Base-by-base conservation (phyloP, 2,329 filamentous ascomycete genomes). In the Pochonia chlamydosporia region DNA sequence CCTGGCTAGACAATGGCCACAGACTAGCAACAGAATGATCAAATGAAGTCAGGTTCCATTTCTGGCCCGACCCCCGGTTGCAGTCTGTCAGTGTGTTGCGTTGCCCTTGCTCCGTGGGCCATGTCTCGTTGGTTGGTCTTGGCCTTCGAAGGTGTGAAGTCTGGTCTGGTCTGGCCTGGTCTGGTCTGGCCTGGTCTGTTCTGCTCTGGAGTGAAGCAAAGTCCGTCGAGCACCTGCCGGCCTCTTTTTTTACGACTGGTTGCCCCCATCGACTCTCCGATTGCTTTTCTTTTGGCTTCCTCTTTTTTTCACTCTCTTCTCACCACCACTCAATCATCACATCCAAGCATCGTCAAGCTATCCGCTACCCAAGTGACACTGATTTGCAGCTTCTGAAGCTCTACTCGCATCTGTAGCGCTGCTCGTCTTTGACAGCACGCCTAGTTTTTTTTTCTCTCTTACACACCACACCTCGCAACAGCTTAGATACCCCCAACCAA, bases 291-390 rank as follows among this genome's bases (percentile, higher is more conserved):
- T 24, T 42, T 33, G 21, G 39, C 23, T 35, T 26, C 31, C 45
- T 43, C 20, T 46, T 43, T 36, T 46, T 21, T 28, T 42, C 26
- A 48, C 30, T 40, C 31, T 40, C 42, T 36, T 42, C 26, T 40
- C 40, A 39, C 16, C 44, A 44, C 40, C 41, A 31, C 47, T 31
- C 30, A 49, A 49, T 43, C 42, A 51, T 49, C 42, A 43, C 51
- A 47, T 52, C 44, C 41, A 35, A 48, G 44, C 47, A 52, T 49
- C 39, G 24, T 47, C 47, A 47, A 30, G 23, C 41, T 25, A 41
- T 37, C 16, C 20, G 18, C 44, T 46, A 26, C 43, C 20, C 43
- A 23, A 48, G 13, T 10, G 21, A 49, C 33, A 36, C 45, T 33
- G 26, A 26, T 40, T 44, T 43, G 47, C 35, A 30, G 44, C 48